Base-by-base conservation (phyloP, 2,329 filamentous ascomycete genomes). In the Fusarium tuaranense region DNA sequence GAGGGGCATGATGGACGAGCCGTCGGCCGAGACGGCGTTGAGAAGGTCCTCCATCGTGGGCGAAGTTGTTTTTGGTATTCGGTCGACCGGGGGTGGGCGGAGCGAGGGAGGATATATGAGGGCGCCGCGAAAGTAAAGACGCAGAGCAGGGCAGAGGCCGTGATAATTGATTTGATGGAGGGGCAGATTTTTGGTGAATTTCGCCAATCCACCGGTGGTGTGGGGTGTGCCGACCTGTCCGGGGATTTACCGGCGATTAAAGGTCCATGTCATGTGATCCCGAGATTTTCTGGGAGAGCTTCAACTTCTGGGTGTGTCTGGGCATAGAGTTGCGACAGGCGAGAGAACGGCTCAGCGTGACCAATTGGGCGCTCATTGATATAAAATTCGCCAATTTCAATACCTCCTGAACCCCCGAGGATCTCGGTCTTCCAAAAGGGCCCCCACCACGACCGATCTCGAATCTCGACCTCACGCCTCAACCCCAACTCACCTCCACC, bases 1-100 rank as follows among this genome's bases (percentile, higher is more conserved):
- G 86, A 95, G 95, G 80, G 95, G 94, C 80, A 98, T 90, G 75
- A 98, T 91, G 83, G 93, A 93, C 87, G 94, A 91, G 83, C 93
- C 88, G 83, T 91, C 90, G 81, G 89, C 90, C 85, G 82, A 80
- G 68, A 92, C 88, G 82, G 90, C 88, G 76, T 78, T 80, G 77
- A 85, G 79, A 83, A 86, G 78, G 79, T 85, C 81, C 78, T 84
- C 83, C 83, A 85, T 85, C 71, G 61, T 83, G 71, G 71, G 74
- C 66, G 46, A 73, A 61, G 41, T 76, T 34, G 65, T 57, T 41
- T 69, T 41, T 69, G 63, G 66, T 67, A 63, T 51, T 70, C 64
- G 66, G 63, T 68, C 70, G 70, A 14, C 63, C 70, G 61, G 22
- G 57, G 48, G 32, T 34, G 32, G 34, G 60, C 63, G 69, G 58